phyloP scores from a whole-genome alignment of 352 stramenopile genomes.

The Pythium vanterpoolii region DNA sequence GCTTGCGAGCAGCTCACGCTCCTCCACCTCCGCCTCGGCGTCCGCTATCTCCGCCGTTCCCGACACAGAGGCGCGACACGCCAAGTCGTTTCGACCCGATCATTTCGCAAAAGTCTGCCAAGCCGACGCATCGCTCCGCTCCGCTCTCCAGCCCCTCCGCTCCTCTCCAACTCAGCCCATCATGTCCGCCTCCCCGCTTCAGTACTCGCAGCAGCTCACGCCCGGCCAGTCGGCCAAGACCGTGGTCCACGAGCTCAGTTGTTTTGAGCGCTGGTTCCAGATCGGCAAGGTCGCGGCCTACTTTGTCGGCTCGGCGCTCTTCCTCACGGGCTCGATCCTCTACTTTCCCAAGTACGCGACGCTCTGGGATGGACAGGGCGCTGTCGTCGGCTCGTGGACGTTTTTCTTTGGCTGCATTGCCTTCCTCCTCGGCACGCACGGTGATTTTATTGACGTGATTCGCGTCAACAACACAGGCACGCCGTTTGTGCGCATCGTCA shows the following conservation, averaged over 20 bases:
- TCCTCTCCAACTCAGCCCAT: background rate
- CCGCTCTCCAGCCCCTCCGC: background rate
- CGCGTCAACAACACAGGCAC: constrained; percentile 48
- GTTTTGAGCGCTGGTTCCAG: constrained; percentile 46
- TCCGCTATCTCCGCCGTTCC: too few species aligned
- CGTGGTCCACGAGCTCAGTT: constrained; percentile 22
- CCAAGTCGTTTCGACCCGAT: too few species aligned
- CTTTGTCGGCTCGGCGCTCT: constrained; percentile 64
- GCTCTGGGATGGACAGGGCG: constrained; percentile 55
- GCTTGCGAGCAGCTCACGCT: constrained; percentile 3
- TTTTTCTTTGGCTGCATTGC: constrained; percentile 73
- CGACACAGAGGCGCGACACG: constrained; percentile 13
- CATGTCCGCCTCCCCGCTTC: constrained; percentile 21
- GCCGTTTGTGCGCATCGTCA: constrained; percentile 43
- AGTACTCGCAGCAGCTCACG: constrained; percentile 29
- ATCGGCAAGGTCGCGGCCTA: constrained; percentile 48
- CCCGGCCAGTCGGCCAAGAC: constrained; percentile 10
- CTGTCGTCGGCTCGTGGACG: constrained; percentile 57
- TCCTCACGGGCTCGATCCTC: constrained; percentile 75
- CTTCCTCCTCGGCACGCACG: constrained; percentile 63
- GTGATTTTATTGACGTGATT: constrained; percentile 72
- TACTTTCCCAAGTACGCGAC: constrained; percentile 77
- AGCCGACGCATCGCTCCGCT: constrained; percentile 9
- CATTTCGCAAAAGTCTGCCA: constrained; percentile 18
- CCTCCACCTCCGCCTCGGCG: background rate